These are phyloP conservation scores for Chromosphaera perkinsii DNA, from an alignment of 208 protist genomes.

Conservation along the genomic window DNA sequence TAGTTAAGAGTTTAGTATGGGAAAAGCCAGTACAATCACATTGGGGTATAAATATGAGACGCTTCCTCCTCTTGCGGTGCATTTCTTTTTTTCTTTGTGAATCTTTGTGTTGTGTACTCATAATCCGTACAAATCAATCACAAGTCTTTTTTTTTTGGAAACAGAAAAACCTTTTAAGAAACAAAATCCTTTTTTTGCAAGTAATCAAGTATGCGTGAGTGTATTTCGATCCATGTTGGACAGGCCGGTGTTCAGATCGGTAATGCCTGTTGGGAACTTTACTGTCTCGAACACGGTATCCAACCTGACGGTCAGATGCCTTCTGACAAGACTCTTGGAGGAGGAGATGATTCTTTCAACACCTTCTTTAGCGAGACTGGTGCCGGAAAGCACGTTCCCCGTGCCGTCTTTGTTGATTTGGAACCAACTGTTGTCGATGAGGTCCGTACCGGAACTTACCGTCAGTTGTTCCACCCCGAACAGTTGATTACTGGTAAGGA, in stretches of 20 bases:
- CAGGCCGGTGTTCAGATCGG: conserved; percentile 92
- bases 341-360: conserved; percentile 79
- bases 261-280: conserved; percentile 91
- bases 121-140: too few relatives aligned
- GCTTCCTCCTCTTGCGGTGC: too few relatives aligned
- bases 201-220: conserved; percentile 70
- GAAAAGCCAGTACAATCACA: too few relatives aligned
- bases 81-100: too few relatives aligned
- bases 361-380: conserved; percentile 78
- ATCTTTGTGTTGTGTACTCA: too few relatives aligned
- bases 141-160: background rate
- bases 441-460: conserved; percentile 86
- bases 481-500: conserved; percentile 89
- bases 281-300: conserved; percentile 74
- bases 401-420: conserved; percentile 88
- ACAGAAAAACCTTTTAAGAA: background rate
- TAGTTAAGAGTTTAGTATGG: too few relatives aligned
- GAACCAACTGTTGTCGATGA: conserved; percentile 93
- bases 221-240: conserved; percentile 87
- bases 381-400: conserved; percentile 81
- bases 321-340: conserved; percentile 73
- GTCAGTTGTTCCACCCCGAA: conserved; percentile 91
- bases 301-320: conserved; percentile 70
- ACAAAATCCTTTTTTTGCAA: background rate
- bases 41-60: too few relatives aligned